Base-by-base conservation (phyloP, 1,284 basidiomycete species). In the Malassezia psittaci region DNA sequence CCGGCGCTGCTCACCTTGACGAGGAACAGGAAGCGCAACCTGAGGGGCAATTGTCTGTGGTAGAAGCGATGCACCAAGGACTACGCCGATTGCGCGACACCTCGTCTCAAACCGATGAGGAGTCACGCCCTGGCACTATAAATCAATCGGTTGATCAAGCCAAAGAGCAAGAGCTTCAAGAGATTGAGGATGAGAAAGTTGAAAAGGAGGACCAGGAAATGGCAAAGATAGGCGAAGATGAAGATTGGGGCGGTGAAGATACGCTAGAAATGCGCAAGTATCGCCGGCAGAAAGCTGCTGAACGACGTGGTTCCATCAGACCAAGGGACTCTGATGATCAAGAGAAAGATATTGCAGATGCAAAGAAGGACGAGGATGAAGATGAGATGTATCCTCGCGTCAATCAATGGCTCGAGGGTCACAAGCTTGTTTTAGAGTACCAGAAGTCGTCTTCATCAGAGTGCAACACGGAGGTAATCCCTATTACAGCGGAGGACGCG, bases 171-270 rank as follows among this genome's bases (percentile, higher is more conserved):
- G 13, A 29, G 24, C 24, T 29, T 3, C 24, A 29, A 29, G 24
- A 29, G 3, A 15, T 21, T 32, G 15, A 43, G 41, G 41, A 43
- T 16, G 16, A 11, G 15, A 10, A 15, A 5, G 43, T 42, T 11
- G 54, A 57, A 35, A 51, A 16, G 46, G 19, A 32, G 6, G n/a
- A 18, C 10, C 11, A 18, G 40, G 16, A 12, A 6, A 10, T 11
- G 12, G 41, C 32, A 32, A 15, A 19, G 19, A 32, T 13, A 3
- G 18, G 6, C 15, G 43, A 45, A 7, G 54, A 40, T 40, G 54
- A 57, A 11, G 72, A 74, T 48, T 74, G 69, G 48, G 63, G 66
- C 19, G 70, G 72, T n/a, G 70, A 73, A 32, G 47, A 69, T 18
- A 70, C 68, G 35, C 46, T 54, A 33, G 72, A 73, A 52, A 62